These are phyloP conservation scores for Claviceps purpurea DNA, from an alignment of 2,329 filamentous ascomycete species.

Conservation along the genomic window DNA sequence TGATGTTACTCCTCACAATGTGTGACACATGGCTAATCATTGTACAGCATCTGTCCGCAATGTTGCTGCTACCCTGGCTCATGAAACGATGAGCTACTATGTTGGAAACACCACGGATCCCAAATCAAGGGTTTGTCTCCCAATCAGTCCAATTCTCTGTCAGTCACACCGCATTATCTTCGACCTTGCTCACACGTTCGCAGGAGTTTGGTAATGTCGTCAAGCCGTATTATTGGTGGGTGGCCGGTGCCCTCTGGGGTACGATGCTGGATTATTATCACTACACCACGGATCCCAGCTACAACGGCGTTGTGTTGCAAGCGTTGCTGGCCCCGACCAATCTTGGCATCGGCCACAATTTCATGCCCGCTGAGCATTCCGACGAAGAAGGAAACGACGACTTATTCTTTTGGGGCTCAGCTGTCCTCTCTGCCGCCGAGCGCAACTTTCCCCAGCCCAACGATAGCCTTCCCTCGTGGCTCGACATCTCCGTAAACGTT, in stretches of 20 bases:
- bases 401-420: slow-evolving; percentile 60
- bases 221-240: slow-evolving; percentile 57
- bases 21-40: neutral
- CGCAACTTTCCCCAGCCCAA: slow-evolving; percentile 51
- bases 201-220: slow-evolving; percentile 49
- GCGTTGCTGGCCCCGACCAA: slow-evolving; percentile 43
- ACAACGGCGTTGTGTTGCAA: slow-evolving; percentile 45
- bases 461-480: slow-evolving; percentile 44
- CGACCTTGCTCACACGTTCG: neutral
- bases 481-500: slow-evolving; percentile 53
- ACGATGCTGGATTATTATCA: slow-evolving; percentile 57
- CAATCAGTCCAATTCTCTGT: neutral
- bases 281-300: slow-evolving; percentile 47
- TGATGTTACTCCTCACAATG: neutral
- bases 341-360: slow-evolving; percentile 43
- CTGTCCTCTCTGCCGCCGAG: slow-evolving; percentile 55
- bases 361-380: slow-evolving; percentile 41
- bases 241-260: slow-evolving; percentile 52
- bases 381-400: slow-evolving; percentile 62
- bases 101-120: slow-evolving; percentile 42
- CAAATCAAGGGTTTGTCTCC: slow-evolving; percentile 26
- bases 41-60: slow-evolving; percentile 44
- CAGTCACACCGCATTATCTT: neutral
- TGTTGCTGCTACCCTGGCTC: slow-evolving; percentile 46
- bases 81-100: slow-evolving; percentile 51